These are phyloP conservation scores for Candida pseudoglaebosa DNA, from an alignment of 805 yeast species.

Conservation along the genomic window DNA sequence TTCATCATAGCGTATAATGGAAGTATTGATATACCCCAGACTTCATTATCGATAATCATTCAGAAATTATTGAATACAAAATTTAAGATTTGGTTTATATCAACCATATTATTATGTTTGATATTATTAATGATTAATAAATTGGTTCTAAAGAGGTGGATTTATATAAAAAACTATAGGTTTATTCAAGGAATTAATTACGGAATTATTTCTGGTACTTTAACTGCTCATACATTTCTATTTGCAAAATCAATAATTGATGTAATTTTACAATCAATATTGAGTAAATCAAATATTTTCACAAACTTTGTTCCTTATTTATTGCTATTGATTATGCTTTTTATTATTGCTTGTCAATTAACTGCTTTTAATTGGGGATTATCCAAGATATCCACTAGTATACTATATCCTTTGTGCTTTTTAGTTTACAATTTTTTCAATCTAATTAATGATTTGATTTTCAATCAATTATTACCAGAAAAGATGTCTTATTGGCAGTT, in stretches of 20 bases:
- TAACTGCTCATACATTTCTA: conserved; percentile 81
- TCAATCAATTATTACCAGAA: conserved; percentile 54
- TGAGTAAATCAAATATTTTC: conserved; percentile 17
- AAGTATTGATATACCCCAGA: conserved; percentile 22
- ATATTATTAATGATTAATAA: conserved; percentile 22
- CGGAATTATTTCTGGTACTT: conserved; percentile 69
- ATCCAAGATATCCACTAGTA: conserved; percentile 64
- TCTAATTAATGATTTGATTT: conserved; percentile 42
- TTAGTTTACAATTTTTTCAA: conserved; percentile 74
- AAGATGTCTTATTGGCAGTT: conserved; percentile 46
- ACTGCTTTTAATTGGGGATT: conserved; percentile 73
- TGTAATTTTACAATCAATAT: conserved; percentile 47
- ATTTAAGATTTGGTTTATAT: conserved; percentile 57
- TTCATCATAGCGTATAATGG: conserved; percentile 74
- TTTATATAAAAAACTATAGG: conserved; percentile 16
- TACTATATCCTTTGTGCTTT: conserved; percentile 80
- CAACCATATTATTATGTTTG: conserved; percentile 28
- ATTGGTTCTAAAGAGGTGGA: conserved; percentile 10
- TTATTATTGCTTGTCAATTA: conserved; percentile 67
- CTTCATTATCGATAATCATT: conserved; percentile 24
- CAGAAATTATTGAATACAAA: conserved; percentile 30
- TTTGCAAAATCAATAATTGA: conserved; percentile 85
- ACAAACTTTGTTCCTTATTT: conserved; percentile 30
- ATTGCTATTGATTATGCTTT: conserved; percentile 51
- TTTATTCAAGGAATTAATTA: conserved; percentile 54